phyloP scores from a whole-genome alignment of 176 grass and related monocot genomes.

The Cenchrus fungigraminus region DNA sequence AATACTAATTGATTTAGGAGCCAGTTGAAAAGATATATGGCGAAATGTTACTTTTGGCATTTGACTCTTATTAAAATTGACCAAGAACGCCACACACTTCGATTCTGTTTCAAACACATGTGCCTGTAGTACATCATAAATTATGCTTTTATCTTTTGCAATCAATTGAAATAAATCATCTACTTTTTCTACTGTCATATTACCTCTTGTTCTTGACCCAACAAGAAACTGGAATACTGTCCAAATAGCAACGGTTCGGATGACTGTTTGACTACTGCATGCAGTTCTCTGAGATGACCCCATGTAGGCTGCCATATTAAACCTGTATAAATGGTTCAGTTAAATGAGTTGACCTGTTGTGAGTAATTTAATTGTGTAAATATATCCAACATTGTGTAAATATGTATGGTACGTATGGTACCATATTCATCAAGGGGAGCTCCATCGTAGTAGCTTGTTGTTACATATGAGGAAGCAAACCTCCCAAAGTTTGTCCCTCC shows the following conservation, averaged over 20 bases:
- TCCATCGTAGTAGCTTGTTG: constrained; percentile 88
- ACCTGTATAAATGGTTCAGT: constrained; percentile 45
- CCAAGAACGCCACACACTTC: constrained; percentile 78
- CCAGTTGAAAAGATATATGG: constrained; percentile 53
- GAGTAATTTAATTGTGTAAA: neutral
- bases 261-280: constrained; percentile 67
- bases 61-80: constrained; percentile 56
- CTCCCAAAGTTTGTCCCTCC: constrained; percentile 96
- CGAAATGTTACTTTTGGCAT: constrained; percentile 48
- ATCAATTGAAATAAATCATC: neutral
- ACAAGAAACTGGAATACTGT: constrained; percentile 59
- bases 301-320: constrained; percentile 90
- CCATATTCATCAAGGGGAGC: constrained; percentile 98
- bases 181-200: neutral
- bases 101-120: constrained; percentile 79
- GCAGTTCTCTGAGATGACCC: constrained; percentile 85
- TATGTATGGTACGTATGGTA: constrained; percentile 55
- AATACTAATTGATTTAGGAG: constrained; percentile 76
- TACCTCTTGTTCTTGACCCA: constrained; percentile 83
- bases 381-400: constrained; percentile 11
- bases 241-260: constrained; percentile 70
- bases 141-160: constrained; percentile 31
- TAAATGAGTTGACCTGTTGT: neutral
- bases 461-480: constrained; percentile 78
- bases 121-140: constrained; percentile 59